phyloP scores from a whole-genome alignment of 2,329 filamentous ascomycete genomes.

The Claviceps africana region DNA sequence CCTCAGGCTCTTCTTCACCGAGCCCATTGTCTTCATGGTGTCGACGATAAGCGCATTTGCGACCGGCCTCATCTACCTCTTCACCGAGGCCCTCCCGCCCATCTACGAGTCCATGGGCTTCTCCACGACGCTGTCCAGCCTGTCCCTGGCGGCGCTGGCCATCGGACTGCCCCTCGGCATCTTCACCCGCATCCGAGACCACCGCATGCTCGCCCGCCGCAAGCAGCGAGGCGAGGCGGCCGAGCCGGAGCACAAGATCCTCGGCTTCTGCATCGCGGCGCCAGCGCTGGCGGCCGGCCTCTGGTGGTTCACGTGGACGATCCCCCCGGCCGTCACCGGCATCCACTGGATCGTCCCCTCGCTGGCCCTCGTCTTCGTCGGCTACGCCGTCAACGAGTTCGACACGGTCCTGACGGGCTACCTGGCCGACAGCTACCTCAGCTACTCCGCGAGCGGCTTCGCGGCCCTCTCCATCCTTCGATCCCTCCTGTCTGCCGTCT shows the following conservation, averaged over 20 bases:
- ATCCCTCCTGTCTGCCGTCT: background rate
- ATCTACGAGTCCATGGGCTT: background rate
- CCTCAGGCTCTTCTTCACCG: background rate
- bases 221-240: background rate
- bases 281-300: background rate
- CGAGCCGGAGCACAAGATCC: background rate
- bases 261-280: background rate
- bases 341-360: background rate
- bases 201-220: background rate
- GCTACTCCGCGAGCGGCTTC: background rate
- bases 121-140: background rate
- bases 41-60: background rate
- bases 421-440: slow-evolving; percentile 1
- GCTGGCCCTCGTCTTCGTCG: background rate
- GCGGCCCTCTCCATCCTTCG: background rate
- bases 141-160: background rate
- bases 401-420: background rate
- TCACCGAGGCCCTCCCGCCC: background rate
- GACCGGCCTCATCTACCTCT: background rate
- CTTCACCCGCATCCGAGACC: background rate
- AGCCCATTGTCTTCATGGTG: slow-evolving; percentile 1
- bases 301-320: slow-evolving; percentile 1
- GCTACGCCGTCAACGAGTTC: slow-evolving; percentile 1
- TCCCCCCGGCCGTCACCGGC: background rate
- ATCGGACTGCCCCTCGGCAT: background rate